Evolutionary conservation across 768 basidiomycete species (phyloP).

Genomic region (Boletales sp.): DNA sequence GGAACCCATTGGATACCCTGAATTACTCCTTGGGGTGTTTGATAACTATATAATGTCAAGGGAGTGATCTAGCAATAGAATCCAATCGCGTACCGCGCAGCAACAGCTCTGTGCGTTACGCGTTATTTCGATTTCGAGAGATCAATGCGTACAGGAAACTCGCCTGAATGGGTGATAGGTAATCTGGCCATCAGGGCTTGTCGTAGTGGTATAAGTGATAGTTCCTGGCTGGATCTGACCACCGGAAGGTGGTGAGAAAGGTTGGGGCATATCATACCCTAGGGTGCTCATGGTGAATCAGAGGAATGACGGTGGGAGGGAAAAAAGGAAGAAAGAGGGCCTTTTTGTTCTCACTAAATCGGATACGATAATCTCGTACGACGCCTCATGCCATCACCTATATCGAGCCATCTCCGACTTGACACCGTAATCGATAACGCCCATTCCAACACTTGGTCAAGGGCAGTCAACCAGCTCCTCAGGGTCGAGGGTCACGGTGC

Average conservation of each 20-base stretch:
- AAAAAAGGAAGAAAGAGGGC: slow-evolving; percentile 3
- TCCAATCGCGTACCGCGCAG: slow-evolving; percentile 57
- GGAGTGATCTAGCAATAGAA: not conserved
- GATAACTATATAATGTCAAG: slow-evolving; percentile 49
- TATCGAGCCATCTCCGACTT: slow-evolving; percentile 33
- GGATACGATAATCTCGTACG: slow-evolving; percentile 15
- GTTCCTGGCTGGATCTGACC: slow-evolving; percentile 61
- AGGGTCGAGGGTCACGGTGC: too few species aligned
- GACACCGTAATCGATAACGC: slow-evolving; percentile 3
- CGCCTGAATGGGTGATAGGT: slow-evolving; percentile 76
- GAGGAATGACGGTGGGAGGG: slow-evolving; percentile 12
- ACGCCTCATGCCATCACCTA: slow-evolving; percentile 29
- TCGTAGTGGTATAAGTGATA: slow-evolving; percentile 69
- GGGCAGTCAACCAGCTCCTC: not conserved
- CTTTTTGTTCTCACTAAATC: slow-evolving; percentile 19
- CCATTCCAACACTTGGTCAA: not conserved
- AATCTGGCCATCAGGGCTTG: slow-evolving; percentile 55
- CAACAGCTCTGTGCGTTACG: slow-evolving; percentile 52
- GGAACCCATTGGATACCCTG: slow-evolving; percentile 64
- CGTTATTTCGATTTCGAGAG: slow-evolving; percentile 8
- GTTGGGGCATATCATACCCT: slow-evolving; percentile 28
- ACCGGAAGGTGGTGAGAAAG: slow-evolving; percentile 28
- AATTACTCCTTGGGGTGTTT: slow-evolving; percentile 64
- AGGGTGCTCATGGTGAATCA: slow-evolving; percentile 16
- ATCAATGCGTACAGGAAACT: slow-evolving; percentile 19